Base-by-base conservation (phyloP, 352 stramenopile species). In the Phytopythium vexans region DNA sequence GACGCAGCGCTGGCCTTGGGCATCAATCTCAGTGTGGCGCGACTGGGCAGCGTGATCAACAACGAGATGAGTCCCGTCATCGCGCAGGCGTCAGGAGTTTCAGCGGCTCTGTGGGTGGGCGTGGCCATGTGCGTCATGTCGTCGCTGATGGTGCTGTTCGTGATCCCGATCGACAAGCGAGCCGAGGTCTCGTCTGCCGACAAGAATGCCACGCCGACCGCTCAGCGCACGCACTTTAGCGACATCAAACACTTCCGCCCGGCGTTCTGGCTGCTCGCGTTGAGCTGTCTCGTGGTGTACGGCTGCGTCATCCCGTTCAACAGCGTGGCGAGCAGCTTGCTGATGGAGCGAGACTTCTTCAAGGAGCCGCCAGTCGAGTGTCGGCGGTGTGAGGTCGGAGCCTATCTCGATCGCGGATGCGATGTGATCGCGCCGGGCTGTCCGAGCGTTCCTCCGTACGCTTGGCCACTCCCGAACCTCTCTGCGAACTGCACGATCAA, bases 281-380 rank as follows among this genome's bases (percentile, higher is more conserved):
- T 97, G n/a, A 92, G 77, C 48, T 98, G 89, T 56, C 66, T 98
- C 43, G 82, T 97, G 2, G 80, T 97, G 10, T 98, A 98, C 50
- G 92, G 89, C 35, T 96, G 86, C 52, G 88, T 98, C 8, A 86
- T 98, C 15, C 92, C 93, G 27, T 98, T 97, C 58, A 98, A 98
- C 62, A 97, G 91, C 61, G 86, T 98, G 36, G 90, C 92, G 2
- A 93, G 79, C 56, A 95, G 86, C 51, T 73, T 98, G 37, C 62
- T 98, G 9, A 92, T 97, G 68, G 89, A 98, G 45, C 73, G 90
- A 21, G 87, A 97, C 54, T 97, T 90, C 42, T 92, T 89, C 65
- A 87, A 88, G 42, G 62, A 78, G 27, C 83, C 81, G 0, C 74
- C 83, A 5, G 15, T 45, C 11, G 42, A 49, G 32, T 94, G 83